phyloP scores from a whole-genome alignment of 257 asterid species.

The Jasminum sambac region DNA sequence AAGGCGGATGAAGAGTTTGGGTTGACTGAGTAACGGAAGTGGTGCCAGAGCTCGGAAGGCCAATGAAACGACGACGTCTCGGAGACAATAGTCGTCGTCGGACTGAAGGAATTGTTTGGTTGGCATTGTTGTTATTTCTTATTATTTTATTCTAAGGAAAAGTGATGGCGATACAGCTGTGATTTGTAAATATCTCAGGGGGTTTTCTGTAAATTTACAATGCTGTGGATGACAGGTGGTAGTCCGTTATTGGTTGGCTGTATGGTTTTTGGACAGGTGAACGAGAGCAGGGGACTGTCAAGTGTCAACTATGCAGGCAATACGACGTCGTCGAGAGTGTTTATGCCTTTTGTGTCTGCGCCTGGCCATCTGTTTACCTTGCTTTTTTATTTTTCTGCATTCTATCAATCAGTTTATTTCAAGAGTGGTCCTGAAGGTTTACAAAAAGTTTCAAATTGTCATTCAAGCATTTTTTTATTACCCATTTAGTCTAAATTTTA shows the following conservation, averaged over 20 bases:
- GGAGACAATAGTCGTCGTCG: slow-evolving; percentile 31
- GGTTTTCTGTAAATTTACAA: slow-evolving; percentile 16
- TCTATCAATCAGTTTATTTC: neutral
- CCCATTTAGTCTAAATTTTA: neutral
- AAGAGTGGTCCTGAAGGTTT: neutral
- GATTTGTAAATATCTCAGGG: slow-evolving; percentile 13
- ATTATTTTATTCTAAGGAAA: slow-evolving; percentile 21
- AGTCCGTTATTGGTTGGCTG: neutral
- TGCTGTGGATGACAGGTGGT: neutral
- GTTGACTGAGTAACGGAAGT: slow-evolving; percentile 29
- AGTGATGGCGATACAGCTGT: slow-evolving; percentile 24
- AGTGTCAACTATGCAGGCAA: neutral
- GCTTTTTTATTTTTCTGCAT: neutral
- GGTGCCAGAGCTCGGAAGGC: neutral
- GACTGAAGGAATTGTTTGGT: neutral
- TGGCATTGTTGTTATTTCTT: slow-evolving; percentile 6
- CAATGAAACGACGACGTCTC: slow-evolving; percentile 25
- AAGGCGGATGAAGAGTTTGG: slow-evolving; percentile 33
- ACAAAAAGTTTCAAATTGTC: neutral
- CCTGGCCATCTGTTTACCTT: neutral
- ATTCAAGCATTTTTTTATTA: neutral
- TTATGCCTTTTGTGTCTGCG: neutral
- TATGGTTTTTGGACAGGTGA: neutral
- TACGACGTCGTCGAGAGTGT: neutral
- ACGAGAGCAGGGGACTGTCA: neutral